phyloP scores from a whole-genome alignment of 768 basidiomycete species.

The Kwoniella europaea region DNA sequence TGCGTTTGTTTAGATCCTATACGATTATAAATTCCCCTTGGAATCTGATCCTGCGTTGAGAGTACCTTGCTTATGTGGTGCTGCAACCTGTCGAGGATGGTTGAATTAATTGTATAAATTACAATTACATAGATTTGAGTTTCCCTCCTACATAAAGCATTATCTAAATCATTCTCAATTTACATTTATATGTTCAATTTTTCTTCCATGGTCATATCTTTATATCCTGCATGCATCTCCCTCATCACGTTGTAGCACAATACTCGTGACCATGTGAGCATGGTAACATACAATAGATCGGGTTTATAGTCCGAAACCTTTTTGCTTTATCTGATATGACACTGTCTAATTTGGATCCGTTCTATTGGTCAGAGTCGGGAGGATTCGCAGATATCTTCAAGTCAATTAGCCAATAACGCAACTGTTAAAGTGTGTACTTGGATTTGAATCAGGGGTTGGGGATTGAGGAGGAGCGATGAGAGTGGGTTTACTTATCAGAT shows the following conservation, averaged over 20 bases:
- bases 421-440: not conserved
- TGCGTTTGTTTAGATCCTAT: constrained; percentile 30
- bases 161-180: not conserved
- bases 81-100: constrained; percentile 75
- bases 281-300: not conserved
- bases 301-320: not conserved
- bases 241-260: not conserved
- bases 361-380: not conserved
- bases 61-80: constrained; percentile 50
- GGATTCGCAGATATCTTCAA: not conserved
- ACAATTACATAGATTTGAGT: constrained; percentile 30
- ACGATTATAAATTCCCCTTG: constrained; percentile 99
- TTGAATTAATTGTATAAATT: constrained; percentile 71
- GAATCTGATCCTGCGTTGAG: constrained; percentile 77
- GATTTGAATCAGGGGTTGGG: not conserved
- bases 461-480: too few species aligned
- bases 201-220: not conserved
- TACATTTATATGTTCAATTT: not conserved
- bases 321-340: constrained; percentile 10
- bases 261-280: not conserved
- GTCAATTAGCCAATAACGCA: not conserved
- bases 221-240: not conserved
- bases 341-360: not conserved
- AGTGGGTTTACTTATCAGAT: not conserved
- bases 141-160: not conserved